Conservation (phyloP, 2,329 filamentous ascomycete genomes). For the Macrophomina tecta region DNA sequence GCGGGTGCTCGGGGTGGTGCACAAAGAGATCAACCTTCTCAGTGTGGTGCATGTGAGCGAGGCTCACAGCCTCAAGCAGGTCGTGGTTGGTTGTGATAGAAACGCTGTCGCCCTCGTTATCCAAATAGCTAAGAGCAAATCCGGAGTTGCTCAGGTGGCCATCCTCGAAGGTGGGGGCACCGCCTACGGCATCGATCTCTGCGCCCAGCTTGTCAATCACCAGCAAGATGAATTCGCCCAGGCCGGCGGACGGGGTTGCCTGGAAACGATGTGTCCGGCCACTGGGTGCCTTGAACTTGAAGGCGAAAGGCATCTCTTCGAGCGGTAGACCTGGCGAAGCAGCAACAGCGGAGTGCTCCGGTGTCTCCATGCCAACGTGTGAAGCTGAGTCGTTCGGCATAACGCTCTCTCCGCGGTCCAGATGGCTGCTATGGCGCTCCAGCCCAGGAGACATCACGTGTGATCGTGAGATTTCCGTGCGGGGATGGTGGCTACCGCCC, state of each 20-base stretch:
- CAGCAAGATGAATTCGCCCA: conserved; percentile 76
- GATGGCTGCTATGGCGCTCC: conserved; percentile 58
- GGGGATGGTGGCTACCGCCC: conserved; percentile 73
- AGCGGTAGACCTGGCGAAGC: conserved; percentile 60
- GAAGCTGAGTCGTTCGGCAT: conserved; percentile 94
- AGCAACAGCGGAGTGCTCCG: conserved; percentile 68
- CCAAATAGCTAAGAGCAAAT: conserved; percentile 92
- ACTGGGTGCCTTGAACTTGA: conserved; percentile 98
- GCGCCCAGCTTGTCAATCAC: conserved; percentile 84
- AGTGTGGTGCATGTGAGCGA: conserved; percentile 76
- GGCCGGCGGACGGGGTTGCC: conserved; percentile 78
- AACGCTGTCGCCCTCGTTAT: conserved; percentile 95
- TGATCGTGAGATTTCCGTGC: conserved; percentile 72
- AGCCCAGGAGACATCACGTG: conserved; percentile 81
- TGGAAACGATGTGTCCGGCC: conserved; percentile 93
- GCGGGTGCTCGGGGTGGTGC: conserved; percentile 89
- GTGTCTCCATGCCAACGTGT: conserved; percentile 82
- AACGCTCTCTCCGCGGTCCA: conserved; percentile 80
- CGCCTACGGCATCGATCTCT: conserved; percentile 84
- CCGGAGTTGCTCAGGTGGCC: conserved; percentile 78
- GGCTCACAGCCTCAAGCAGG: conserved; percentile 83
- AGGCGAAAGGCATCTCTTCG: conserved; percentile 83
- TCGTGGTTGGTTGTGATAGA: conserved; percentile 97
- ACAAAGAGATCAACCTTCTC: conserved; percentile 99
- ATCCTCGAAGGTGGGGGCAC: conserved; percentile 76